Evolutionary conservation across 768 basidiomycete genomes (phyloP).

Genomic region (Pulveroboletus sp.): DNA sequence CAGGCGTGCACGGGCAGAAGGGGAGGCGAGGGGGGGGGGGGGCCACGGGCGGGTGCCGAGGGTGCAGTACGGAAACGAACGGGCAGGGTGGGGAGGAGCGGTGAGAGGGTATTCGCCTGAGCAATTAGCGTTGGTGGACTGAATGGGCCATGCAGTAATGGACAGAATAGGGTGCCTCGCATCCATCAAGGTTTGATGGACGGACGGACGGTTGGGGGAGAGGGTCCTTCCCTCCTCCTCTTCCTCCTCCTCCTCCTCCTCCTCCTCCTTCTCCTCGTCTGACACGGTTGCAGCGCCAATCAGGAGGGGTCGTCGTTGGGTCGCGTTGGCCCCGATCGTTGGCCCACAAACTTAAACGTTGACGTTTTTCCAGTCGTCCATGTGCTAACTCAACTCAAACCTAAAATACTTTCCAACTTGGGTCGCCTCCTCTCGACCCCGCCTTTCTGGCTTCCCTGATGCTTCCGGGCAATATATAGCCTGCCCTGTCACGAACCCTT

Average conservation of each 20-base stretch:
- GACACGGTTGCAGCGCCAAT: no score
- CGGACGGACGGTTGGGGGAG: no score
- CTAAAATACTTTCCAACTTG: conserved; percentile 42
- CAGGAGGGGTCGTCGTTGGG: no score
- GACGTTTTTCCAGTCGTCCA: background rate
- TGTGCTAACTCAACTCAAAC: conserved; percentile 55
- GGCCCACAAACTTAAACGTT: conserved; percentile 12
- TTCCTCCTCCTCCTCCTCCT: no score
- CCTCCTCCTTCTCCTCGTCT: no score
- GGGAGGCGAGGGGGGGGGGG: no score
- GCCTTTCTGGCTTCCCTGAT: conserved; percentile 5
- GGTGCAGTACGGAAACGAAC: no score
- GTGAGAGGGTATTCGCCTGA: background rate
- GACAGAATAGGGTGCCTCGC: conserved; percentile 4
- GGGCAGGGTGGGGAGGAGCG: no score
- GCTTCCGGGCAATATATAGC: conserved; percentile 36
- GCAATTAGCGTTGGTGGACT: conserved; percentile 20
- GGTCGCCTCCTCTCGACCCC: conserved; percentile 20
- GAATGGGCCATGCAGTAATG: background rate
- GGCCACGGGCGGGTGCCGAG: no score
- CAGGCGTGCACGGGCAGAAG: no score
- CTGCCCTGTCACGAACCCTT: conserved; percentile 22
- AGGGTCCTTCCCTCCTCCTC: no score
- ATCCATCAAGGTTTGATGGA: conserved; percentile 28
- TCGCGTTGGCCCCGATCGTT: conserved; percentile 30